Percentiles rank a stretch among this genome's conserved stretches.
phyloP scores from a whole-genome alignment of 176 grass and related monocot genomes.

The Neostapfia colusana region DNA sequence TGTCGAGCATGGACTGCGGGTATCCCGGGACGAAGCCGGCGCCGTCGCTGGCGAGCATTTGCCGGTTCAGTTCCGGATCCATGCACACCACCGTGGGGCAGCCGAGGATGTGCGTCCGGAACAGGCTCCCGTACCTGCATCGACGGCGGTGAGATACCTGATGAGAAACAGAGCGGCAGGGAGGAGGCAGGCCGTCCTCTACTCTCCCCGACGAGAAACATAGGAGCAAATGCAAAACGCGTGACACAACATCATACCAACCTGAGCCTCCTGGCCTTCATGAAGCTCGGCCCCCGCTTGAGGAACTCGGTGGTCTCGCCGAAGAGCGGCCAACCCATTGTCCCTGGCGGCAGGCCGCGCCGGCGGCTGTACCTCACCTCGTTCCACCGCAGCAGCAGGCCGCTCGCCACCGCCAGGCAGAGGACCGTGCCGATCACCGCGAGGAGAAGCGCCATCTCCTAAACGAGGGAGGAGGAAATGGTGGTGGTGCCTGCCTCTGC shows the following conservation, averaged over 20 bases:
- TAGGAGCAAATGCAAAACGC: background rate
- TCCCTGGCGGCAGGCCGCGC: conserved; percentile 68
- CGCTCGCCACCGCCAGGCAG: conserved; percentile 44
- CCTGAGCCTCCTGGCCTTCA: conserved; percentile 80
- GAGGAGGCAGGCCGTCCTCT: too few relatives aligned
- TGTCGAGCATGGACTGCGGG: conserved; percentile 94
- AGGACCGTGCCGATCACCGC: background rate
- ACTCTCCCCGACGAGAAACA: too few relatives aligned
- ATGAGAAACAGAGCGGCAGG: too few relatives aligned
- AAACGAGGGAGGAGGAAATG: background rate
- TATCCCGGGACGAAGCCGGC: conserved; percentile 86
- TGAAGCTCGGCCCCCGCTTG: conserved; percentile 73
- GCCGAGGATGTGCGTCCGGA: conserved; percentile 92
- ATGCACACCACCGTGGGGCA: conserved; percentile 97
- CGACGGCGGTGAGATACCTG: background rate
- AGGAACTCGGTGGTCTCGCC: conserved; percentile 96
- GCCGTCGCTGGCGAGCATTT: conserved; percentile 63
- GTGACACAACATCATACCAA: background rate
- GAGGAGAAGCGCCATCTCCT: conserved; percentile 24
- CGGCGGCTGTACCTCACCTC: conserved; percentile 73
- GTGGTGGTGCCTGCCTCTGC: too few relatives aligned
- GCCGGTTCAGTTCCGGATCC: conserved; percentile 89
- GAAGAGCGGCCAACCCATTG: conserved; percentile 92
- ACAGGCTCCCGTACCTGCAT: conserved; percentile 79
- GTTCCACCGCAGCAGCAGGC: conserved; percentile 78